phyloP scores from a whole-genome alignment of 1,284 basidiomycete genomes.

The Cutaneotrichosporon curvatum region DNA sequence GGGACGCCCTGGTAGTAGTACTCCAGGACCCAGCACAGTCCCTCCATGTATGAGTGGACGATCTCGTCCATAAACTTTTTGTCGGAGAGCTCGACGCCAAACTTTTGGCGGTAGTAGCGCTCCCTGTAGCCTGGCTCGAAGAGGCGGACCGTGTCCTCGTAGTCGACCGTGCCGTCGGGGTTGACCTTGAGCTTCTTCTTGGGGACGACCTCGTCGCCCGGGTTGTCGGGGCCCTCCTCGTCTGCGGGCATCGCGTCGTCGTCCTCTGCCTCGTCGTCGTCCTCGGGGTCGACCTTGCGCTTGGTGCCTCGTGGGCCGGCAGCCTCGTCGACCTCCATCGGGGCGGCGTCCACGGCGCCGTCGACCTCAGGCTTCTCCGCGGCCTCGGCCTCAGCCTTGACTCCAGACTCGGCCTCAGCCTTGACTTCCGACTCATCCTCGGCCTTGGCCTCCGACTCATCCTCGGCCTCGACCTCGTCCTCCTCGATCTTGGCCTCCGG shows the following conservation, averaged over 20 bases:
- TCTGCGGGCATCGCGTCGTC: constrained; percentile 32
- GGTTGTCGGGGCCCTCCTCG: constrained; percentile 36
- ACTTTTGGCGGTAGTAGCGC: constrained; percentile 92
- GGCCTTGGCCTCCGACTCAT: constrained; percentile 23
- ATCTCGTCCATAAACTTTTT: constrained; percentile 68
- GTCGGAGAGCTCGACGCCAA: constrained; percentile 68
- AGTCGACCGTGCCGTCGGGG: constrained; percentile 58
- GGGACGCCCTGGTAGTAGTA: constrained; percentile 99
- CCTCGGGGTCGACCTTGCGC: constrained; percentile 56
- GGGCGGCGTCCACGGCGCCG: not conserved
- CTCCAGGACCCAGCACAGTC: constrained; percentile 89
- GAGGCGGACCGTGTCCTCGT: constrained; percentile 87
- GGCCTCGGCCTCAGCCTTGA: no score
- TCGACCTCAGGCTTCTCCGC: constrained; percentile 13
- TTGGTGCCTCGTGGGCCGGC: constrained; percentile 34
- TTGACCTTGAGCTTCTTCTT: constrained; percentile 63
- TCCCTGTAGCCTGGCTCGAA: constrained; percentile 95
- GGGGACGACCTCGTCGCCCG: constrained; percentile 47
- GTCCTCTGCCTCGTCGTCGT: constrained; percentile 15
- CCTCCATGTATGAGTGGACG: constrained; percentile 81
- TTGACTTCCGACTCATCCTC: constrained; percentile 16
- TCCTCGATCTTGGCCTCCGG: constrained; percentile 13
- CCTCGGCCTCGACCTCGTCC: constrained; percentile 16
- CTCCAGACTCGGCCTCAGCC: constrained; percentile 2
- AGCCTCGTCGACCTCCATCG: constrained; percentile 5